Conservation (phyloP, 2,329 filamentous ascomycete species). For the Stemphylium beticola region DNA sequence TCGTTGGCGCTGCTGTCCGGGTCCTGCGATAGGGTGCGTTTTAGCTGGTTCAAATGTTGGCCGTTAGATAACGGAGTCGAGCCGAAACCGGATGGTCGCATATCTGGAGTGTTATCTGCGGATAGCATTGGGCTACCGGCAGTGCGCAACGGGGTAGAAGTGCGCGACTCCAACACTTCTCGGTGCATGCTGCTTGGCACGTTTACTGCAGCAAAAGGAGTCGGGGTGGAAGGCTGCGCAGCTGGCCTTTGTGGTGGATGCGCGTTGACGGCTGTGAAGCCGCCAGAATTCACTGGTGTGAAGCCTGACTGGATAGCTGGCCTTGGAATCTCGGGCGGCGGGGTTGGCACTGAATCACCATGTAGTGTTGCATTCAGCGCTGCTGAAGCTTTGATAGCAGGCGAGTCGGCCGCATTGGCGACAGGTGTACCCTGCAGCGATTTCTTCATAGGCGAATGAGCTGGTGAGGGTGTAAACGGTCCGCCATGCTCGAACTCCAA, state of each 20-base stretch:
- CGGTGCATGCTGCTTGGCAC: conserved; percentile 56
- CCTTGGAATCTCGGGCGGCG: conserved; percentile 62
- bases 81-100: conserved; percentile 58
- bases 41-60: conserved; percentile 65
- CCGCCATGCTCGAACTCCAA: conserved; percentile 92
- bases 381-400: conserved; percentile 65
- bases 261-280: conserved; percentile 72
- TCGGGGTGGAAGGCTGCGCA: conserved; percentile 33
- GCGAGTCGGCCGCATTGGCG: conserved; percentile 67
- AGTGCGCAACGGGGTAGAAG: conserved; percentile 66
- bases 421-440: conserved; percentile 57
- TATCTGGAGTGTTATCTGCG: conserved; percentile 69
- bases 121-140: conserved; percentile 68
- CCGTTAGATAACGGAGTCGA: conserved; percentile 60
- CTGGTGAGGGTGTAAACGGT: conserved; percentile 79
- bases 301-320: conserved; percentile 67
- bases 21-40: conserved; percentile 70
- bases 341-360: conserved; percentile 35
- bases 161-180: conserved; percentile 59
- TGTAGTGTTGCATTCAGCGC: conserved; percentile 64
- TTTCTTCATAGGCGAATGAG: conserved; percentile 74
- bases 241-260: conserved; percentile 31
- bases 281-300: conserved; percentile 71
- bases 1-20: conserved; percentile 67
- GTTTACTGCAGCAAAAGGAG: conserved; percentile 65